A percentile compares a stretch with the other conserved stretches of the same genome.
Conservation (phyloP, 2,329 filamentous ascomycete genomes). For the Paramyrothecium sp. region DNA sequence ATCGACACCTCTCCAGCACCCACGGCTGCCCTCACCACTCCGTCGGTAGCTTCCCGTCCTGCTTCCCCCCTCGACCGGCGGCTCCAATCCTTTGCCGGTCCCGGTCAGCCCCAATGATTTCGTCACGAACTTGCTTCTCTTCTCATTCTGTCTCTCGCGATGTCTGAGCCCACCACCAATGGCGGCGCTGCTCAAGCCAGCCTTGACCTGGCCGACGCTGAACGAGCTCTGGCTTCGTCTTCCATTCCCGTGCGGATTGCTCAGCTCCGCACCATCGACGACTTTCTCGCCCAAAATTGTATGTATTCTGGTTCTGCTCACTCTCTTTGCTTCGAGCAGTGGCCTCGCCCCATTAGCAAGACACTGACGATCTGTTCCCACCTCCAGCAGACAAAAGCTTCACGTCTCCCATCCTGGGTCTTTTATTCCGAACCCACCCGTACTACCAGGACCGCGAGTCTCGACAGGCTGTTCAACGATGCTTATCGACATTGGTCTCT, state of each 20-base stretch:
- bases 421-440: slow-evolving; percentile 84
- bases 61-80: slow-evolving; percentile 1
- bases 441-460: slow-evolving; percentile 85
- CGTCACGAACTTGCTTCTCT: slow-evolving; percentile 15
- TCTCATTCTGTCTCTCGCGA: slow-evolving; percentile 21
- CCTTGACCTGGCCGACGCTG: slow-evolving; percentile 50
- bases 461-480: slow-evolving; percentile 77
- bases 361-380: slow-evolving; percentile 23
- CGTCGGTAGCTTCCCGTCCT: slow-evolving; percentile 2
- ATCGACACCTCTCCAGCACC: not conserved
- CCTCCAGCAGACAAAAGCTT: slow-evolving; percentile 44
- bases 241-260: slow-evolving; percentile 57
- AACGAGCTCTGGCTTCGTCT: slow-evolving; percentile 56
- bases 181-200: slow-evolving; percentile 37
- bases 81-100: not conserved
- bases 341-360: slow-evolving; percentile 2
- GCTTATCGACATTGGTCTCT: slow-evolving; percentile 67
- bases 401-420: slow-evolving; percentile 58
- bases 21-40: slow-evolving; percentile 5
- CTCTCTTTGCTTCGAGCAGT: slow-evolving; percentile 3
- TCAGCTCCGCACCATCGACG: slow-evolving; percentile 55
- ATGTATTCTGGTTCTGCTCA: slow-evolving; percentile 16
- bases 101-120: slow-evolving; percentile 31
- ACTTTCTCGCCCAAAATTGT: slow-evolving; percentile 56
- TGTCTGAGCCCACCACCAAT: slow-evolving; percentile 38